Evolutionary conservation across 768 basidiomycete species (phyloP), one percentile per base, ranked within the genome.

Genomic region (Pisolithus sp.): DNA sequence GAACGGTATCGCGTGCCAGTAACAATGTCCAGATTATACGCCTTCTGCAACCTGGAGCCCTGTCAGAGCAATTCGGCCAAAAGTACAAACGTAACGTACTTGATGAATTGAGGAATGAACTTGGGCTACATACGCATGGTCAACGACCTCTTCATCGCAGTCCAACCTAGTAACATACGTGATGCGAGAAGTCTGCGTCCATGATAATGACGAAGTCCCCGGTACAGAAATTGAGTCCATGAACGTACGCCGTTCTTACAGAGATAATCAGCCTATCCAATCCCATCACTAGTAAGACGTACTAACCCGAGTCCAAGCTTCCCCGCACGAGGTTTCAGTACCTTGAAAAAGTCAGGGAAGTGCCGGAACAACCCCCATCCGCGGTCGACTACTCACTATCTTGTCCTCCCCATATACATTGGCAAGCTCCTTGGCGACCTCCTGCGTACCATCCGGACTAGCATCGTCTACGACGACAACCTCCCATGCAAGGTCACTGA

Each of bases 121-220:
- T 94, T 95, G 38, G 93, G 93, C 93, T 93, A 49, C 18, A 26
- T 15, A n/a, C 8, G 34, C 21, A 30, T 40, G 23, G 48, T 62
- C 36, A 57, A 48, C 46, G 50, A 26, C 13, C 34, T 15, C 41
- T 21, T 28, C 39, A 45, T 24, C 23, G 42, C 39, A 2, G 13
- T 30, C 9, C 28, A n/a, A 2, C 2, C 4, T 26, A 17, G 1
- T 26, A 47, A 46, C 18, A 71, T 70, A 92, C 92, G 59, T 95
- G 93, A 62, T 95, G 93, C 5, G 91, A 93, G 69, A 95, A 93
- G 71, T 95, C 93, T 47, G 93, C 93, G 60, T 95, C 93, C 93
- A 95, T 95, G 65, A 95, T 94, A 63, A 94, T 89, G 20, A 93
- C 90, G 71, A 93, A 95, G 68, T 91, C 89, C 8, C 93, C 93